Conservation (phyloP, 495 filamentous ascomycete genomes). For the Penicillium simplicissimum region DNA sequence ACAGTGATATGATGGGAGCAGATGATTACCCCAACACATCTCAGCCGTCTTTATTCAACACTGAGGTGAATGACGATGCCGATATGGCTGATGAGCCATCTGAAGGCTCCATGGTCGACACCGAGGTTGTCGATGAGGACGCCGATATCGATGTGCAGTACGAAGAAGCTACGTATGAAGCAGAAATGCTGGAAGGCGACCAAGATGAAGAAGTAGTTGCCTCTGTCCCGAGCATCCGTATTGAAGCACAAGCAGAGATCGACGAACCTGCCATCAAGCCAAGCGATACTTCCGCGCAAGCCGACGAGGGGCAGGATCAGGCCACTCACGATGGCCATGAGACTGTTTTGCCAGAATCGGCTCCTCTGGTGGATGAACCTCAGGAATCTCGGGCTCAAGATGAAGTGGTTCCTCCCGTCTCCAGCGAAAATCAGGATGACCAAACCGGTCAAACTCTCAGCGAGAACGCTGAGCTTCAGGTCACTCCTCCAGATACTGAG, state of each 20-base stretch:
- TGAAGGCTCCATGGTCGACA: constrained; percentile 44
- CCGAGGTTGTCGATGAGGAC: constrained; percentile 33
- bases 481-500: constrained; percentile 5
- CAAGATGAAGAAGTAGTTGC: constrained; percentile 38
- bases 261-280: constrained; percentile 3
- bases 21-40: constrained; percentile 40
- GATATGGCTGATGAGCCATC: constrained; percentile 53
- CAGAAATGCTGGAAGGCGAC: constrained; percentile 49
- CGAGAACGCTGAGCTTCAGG: not conserved
- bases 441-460: not conserved
- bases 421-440: not conserved
- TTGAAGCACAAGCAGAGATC: constrained; percentile 19
- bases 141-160: constrained; percentile 40
- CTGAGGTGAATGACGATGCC: constrained; percentile 41
- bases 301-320: not conserved
- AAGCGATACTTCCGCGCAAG: not conserved
- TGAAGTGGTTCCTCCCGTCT: not conserved
- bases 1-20: constrained; percentile 66
- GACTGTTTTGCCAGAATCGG: not conserved
- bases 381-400: constrained; percentile 4
- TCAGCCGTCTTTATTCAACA: constrained; percentile 36
- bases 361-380: not conserved
- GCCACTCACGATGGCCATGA: not conserved
- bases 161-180: constrained; percentile 38
- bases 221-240: constrained; percentile 32